phyloP scores from a whole-genome alignment of 1,284 basidiomycete genomes.

The Ganoderma boninense region DNA sequence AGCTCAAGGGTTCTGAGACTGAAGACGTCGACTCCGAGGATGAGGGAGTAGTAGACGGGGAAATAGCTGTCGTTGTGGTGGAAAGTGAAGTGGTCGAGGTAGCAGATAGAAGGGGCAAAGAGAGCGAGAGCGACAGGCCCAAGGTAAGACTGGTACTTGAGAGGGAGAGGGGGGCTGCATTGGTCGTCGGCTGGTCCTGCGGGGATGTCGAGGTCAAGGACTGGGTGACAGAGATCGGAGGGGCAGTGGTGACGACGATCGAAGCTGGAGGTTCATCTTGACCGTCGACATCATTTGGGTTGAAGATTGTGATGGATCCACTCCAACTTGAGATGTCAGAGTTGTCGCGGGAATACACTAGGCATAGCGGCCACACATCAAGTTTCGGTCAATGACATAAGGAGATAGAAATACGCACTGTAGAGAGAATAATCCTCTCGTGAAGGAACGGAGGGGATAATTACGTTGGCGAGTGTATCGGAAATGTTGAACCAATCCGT shows the following conservation, averaged over 20 bases:
- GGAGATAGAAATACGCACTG: slow-evolving; percentile 6
- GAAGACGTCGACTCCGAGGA: too few relatives aligned
- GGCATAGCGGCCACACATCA: not conserved
- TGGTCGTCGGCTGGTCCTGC: slow-evolving; percentile 6
- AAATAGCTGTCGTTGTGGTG: not conserved
- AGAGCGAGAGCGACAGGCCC: not conserved
- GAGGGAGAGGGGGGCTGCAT: not conserved
- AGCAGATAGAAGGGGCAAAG: not conserved
- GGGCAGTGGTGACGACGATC: slow-evolving; percentile 28
- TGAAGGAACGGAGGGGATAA: slow-evolving; percentile 27
- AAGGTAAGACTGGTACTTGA: slow-evolving; percentile 1
- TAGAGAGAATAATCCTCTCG: slow-evolving; percentile 29
- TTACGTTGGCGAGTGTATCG: slow-evolving; percentile 27
- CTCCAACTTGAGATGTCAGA: slow-evolving; percentile 27
- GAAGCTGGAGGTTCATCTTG: slow-evolving; percentile 18
- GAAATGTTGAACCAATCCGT: slow-evolving; percentile 29
- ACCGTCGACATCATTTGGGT: slow-evolving; percentile 27
- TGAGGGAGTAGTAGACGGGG: not conserved
- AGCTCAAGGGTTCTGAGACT: not conserved
- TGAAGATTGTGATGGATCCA: slow-evolving; percentile 29
- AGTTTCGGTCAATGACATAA: not conserved
- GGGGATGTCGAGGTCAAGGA: slow-evolving; percentile 20
- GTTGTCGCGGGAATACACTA: slow-evolving; percentile 16
- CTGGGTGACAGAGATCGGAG: slow-evolving; percentile 25
- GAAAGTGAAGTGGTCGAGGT: not conserved